Evolutionary conservation across 2,329 filamentous ascomycete species (phyloP), one percentile per base, ranked within the genome.

Genomic region (Cadophora malorum): DNA sequence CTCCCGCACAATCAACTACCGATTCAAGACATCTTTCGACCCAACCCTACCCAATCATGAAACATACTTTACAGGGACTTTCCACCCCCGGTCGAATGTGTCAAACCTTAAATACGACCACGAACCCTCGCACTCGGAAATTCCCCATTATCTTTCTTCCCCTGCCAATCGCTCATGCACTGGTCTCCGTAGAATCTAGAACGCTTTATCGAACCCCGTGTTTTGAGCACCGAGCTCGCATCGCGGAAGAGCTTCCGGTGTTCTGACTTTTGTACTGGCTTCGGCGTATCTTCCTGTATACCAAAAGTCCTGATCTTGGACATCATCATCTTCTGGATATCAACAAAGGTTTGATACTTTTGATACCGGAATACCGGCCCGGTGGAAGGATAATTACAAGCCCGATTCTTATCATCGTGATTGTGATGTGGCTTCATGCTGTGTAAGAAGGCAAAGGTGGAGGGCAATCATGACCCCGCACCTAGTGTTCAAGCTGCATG

Each of bases 381-480:
- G 50, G 45, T n/a, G n/a, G 9, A n/a, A 21, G 4, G 19, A 49
- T 2, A 21, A 10, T 49, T 21, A 7, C 45, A 10, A 49, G n/a
- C 21, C 45, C 7, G 7, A 21, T 2, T n/a, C 19, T 49, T 6
- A 49, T 19, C 21, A 9, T 49, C 45, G 5, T 21, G 45, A n/a
- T 2, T 6, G n/a, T 21, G 6, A 49, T 21, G n/a, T 49, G 5
- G 45, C 45, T 49, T 45, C 5, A 21, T 21, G 45, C 1, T 31
- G 5, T 53, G 50, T 28, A 19, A 19, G 50, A 2, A 53, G 25
- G 4, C 23, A 53, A 53, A 31, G 25, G 50, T 53, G 23, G 50
- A 53, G 50, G 50, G 50, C 6, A 53, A 53, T 16, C 12, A 53
- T 53, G 50, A 53, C 50, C 50, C 50, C 50, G 50, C 50, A 53